phyloP scores from a whole-genome alignment of 768 basidiomycete species.

The Mycena crocata region DNA sequence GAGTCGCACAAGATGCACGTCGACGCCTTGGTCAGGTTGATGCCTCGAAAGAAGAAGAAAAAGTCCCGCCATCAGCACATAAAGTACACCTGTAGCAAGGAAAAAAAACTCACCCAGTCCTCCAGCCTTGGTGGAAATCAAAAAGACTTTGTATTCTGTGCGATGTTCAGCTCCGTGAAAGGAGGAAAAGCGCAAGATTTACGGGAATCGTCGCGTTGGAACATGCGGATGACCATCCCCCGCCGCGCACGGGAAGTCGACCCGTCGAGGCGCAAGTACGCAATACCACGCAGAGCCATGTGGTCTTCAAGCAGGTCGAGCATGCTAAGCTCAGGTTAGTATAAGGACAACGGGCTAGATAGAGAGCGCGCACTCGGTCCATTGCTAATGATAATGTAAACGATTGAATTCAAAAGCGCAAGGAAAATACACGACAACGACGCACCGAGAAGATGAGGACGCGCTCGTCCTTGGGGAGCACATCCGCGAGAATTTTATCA shows the following conservation, averaged over 20 bases:
- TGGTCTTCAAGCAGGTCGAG: conserved; percentile 78
- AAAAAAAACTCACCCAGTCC: conserved; percentile 62
- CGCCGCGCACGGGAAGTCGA: conserved; percentile 63
- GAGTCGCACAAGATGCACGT: conserved; percentile 85
- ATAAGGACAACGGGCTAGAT: not conserved
- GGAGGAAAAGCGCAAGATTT: conserved; percentile 34
- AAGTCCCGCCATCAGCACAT: conserved; percentile 33
- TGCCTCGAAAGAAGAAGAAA: conserved; percentile 57
- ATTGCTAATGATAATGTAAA: conserved; percentile 56
- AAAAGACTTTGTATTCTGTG: conserved; percentile 72
- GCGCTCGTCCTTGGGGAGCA: conserved; percentile 69
- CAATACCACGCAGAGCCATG: conserved; percentile 66
- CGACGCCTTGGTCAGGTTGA: conserved; percentile 86
- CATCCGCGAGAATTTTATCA: conserved; percentile 68
- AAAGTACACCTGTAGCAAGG: not conserved
- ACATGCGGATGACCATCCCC: conserved; percentile 67
- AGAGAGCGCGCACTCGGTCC: conserved; percentile 55
- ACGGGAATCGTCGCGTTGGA: conserved; percentile 71
- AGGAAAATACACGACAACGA: conserved; percentile 8
- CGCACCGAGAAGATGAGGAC: conserved; percentile 77
- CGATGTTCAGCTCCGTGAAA: conserved; percentile 10
- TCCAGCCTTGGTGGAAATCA: conserved; percentile 79
- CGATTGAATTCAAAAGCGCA: not conserved
- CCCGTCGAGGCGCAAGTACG: conserved; percentile 74
- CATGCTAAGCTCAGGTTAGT: conserved; percentile 57